These are phyloP conservation scores for Arthrobotrys pseudoclavata DNA, from an alignment of 2,329 filamentous ascomycete species.

Conservation along the genomic window DNA sequence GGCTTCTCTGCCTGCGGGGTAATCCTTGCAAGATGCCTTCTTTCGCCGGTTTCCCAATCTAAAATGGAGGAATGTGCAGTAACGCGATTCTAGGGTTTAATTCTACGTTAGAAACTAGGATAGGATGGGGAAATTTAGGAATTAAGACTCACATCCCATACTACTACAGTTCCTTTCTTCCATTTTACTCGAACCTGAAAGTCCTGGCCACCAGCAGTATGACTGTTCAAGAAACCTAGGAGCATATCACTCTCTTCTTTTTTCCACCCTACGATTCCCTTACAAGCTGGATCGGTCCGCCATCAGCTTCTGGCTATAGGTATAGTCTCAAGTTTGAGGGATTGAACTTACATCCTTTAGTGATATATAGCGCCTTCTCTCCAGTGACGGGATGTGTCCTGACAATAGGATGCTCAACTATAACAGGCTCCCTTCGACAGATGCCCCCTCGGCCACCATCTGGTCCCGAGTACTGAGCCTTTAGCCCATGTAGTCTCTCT, in stretches of 20 bases:
- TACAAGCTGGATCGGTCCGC: neutral
- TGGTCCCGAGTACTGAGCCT: conserved; percentile 82
- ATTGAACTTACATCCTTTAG: conserved; percentile 78
- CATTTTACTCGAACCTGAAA: conserved; percentile 82
- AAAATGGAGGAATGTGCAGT: conserved; percentile 83
- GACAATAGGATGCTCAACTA: conserved; percentile 81
- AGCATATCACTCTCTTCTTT: conserved; percentile 86
- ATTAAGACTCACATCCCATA: conserved; percentile 74
- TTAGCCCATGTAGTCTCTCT: conserved; percentile 82
- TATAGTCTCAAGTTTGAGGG: neutral
- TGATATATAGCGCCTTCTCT: conserved; percentile 86
- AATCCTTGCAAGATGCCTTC: conserved; percentile 83
- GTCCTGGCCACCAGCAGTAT: conserved; percentile 79
- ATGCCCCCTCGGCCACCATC: conserved; percentile 78
- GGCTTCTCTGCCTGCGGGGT: conserved; percentile 80
- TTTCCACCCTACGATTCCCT: conserved; percentile 80
- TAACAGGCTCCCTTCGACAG: conserved; percentile 80
- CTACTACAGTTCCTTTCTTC: conserved; percentile 81
- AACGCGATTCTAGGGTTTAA: conserved; percentile 67
- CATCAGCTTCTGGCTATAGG: neutral
- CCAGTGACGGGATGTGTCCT: conserved; percentile 84
- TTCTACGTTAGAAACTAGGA: neutral
- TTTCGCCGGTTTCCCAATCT: conserved; percentile 83
- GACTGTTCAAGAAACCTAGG: conserved; percentile 83
- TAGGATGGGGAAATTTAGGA: neutral